Evolutionary conservation across 306 rosid genomes (phyloP).

Genomic region (Oxytropis ochrocephala): DNA sequence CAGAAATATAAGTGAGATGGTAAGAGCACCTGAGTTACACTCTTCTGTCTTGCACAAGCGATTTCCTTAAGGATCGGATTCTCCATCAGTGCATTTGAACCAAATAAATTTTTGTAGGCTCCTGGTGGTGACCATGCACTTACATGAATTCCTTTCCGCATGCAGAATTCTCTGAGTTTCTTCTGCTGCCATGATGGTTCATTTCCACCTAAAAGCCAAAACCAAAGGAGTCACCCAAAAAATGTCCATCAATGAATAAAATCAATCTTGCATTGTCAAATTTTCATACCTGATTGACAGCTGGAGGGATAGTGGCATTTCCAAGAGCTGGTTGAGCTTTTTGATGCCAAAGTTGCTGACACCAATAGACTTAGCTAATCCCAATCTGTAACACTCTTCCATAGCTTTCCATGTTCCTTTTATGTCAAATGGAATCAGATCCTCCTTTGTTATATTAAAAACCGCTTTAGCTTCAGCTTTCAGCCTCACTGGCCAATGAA

Average conservation of each 20-base stretch:
- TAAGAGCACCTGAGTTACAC: neutral
- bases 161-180: constrained; percentile 24
- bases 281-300: constrained; percentile 24
- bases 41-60: constrained; percentile 17
- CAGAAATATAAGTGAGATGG: no score
- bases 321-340: constrained; percentile 13
- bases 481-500: constrained; percentile 8
- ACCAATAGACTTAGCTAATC: constrained; percentile 29
- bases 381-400: constrained; percentile 19
- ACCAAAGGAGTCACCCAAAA: no score
- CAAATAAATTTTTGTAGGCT: constrained; percentile 12
- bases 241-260: no score
- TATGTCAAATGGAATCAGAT: constrained; percentile 31
- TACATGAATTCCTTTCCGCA: constrained; percentile 23
- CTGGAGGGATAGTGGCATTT: constrained; percentile 25
- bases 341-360: constrained; percentile 26
- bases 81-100: constrained; percentile 31
- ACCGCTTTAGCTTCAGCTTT: constrained; percentile 4
- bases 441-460: constrained; percentile 12
- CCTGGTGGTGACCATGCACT: constrained; percentile 38
- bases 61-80: constrained; percentile 22
- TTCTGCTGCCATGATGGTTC: constrained; percentile 32
- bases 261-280: no score
- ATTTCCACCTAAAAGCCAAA: constrained; percentile 25
- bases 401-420: constrained; percentile 6